These are phyloP conservation scores for Arabis hirsuta DNA, from an alignment of 345 rosid species.

Conservation along the genomic window DNA sequence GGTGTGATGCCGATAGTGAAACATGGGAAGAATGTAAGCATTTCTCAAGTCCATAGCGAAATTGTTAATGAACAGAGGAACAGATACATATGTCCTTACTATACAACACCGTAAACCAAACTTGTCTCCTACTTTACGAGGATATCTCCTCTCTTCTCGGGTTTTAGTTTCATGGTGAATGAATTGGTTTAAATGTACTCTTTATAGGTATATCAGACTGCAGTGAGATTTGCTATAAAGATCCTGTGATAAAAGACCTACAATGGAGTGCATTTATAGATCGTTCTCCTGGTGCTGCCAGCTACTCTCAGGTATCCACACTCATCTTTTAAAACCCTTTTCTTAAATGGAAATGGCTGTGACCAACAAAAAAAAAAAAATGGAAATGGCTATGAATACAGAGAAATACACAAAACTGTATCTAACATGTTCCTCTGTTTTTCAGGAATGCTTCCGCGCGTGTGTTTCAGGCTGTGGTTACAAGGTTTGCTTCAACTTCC, in stretches of 20 bases:
- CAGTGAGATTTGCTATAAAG: constrained; percentile 90
- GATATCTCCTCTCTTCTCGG: constrained; percentile 21
- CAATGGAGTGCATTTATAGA: constrained; percentile 95
- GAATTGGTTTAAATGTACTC: constrained; percentile 39
- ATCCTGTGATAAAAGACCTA: constrained; percentile 88
- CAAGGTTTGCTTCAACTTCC: constrained; percentile 55
- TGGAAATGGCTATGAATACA: background rate
- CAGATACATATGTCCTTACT: background rate
- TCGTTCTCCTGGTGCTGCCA: constrained; percentile 87
- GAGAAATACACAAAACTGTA: background rate
- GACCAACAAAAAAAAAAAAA: background rate
- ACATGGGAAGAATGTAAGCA: constrained; percentile 96
- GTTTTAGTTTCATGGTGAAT: constrained; percentile 20
- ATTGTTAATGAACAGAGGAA: background rate
- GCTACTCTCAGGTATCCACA: constrained; percentile 69
- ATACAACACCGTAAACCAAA: constrained; percentile 8
- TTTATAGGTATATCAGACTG: constrained; percentile 76
- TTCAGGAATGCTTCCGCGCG: constrained; percentile 87
- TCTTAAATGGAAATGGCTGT: background rate
- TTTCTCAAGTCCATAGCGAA: constrained; percentile 14
- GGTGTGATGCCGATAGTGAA: constrained; percentile 79
- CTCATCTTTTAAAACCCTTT: background rate
- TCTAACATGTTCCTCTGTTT: constrained; percentile 1
- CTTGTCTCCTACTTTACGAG: constrained; percentile 13
- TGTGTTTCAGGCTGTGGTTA: constrained; percentile 93